phyloP scores from a whole-genome alignment of 2,329 filamentous ascomycete species.

The Lachnellula hyalina region DNA sequence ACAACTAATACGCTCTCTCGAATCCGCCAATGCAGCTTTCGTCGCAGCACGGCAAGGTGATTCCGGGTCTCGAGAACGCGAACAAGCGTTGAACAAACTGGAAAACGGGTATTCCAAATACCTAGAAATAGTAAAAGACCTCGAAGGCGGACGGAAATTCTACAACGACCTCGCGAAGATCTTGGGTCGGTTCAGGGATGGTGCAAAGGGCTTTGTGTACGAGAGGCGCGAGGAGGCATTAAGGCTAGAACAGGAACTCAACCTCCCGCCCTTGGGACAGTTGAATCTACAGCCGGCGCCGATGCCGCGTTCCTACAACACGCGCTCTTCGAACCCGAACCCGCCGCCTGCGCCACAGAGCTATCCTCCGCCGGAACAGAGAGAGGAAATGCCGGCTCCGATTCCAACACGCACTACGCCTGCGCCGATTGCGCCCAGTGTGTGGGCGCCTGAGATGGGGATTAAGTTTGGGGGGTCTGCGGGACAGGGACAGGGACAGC shows the following conservation, averaged over 20 bases:
- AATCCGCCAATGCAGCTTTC: conserved; percentile 74
- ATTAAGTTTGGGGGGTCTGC: conserved; percentile 63
- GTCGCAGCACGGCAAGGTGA: conserved; percentile 58
- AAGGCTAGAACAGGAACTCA: conserved; percentile 61
- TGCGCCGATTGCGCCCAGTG: conserved; percentile 40
- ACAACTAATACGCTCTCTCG: conserved; percentile 61
- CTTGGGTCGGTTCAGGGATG: conserved; percentile 78
- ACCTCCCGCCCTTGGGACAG: not conserved
- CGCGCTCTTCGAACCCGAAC: not conserved
- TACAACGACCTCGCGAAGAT: conserved; percentile 94
- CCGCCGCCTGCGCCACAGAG: conserved; percentile 21
- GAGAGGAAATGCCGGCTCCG: conserved; percentile 37
- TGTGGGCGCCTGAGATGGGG: conserved; percentile 77
- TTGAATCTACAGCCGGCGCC: not conserved
- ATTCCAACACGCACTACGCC: conserved; percentile 47
- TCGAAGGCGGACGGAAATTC: conserved; percentile 89
- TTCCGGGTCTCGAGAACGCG: conserved; percentile 64
- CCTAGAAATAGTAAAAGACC: conserved; percentile 88
- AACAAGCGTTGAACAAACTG: conserved; percentile 78
- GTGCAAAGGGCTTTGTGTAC: conserved; percentile 71
- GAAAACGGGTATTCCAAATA: conserved; percentile 94
- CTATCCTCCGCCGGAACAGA: conserved; percentile 12
- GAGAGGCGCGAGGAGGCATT: conserved; percentile 76
- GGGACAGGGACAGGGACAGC: not conserved
- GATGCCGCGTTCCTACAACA: not conserved